phyloP scores from a whole-genome alignment of 2,329 filamentous ascomycete species.

The Arachnopeziza araneosa region DNA sequence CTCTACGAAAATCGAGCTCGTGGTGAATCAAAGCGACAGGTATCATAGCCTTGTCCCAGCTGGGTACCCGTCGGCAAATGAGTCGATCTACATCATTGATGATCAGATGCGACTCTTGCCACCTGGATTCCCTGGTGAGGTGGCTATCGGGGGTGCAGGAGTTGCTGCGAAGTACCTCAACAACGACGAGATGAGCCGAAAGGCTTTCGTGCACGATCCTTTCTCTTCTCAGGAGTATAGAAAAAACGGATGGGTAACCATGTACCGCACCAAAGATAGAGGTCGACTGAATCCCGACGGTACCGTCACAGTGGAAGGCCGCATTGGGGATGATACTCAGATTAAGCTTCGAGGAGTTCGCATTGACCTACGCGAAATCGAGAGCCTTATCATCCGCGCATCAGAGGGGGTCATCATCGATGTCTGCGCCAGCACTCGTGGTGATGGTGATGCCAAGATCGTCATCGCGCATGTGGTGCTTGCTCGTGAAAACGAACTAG shows the following conservation, averaged over 20 bases:
- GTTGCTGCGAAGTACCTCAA: constrained; percentile 15
- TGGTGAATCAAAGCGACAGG: constrained; percentile 26
- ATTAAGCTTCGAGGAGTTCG: constrained; percentile 35
- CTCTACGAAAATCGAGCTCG: no score
- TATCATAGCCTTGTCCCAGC: constrained; percentile 4
- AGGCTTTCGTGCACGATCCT: constrained; percentile 7
- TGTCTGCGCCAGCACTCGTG: constrained; percentile 25
- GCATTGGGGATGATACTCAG: constrained; percentile 30
- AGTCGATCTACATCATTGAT: constrained; percentile 35
- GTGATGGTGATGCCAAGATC: constrained; percentile 16
- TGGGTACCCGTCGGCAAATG: constrained; percentile 17
- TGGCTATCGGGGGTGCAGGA: constrained; percentile 32
- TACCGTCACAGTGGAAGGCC: constrained; percentile 25
- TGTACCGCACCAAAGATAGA: constrained; percentile 29
- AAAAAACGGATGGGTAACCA: constrained; percentile 2
- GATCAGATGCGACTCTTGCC: constrained; percentile 32
- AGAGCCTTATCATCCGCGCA: constrained; percentile 7
- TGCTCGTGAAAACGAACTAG: neutral
- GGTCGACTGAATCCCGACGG: constrained; percentile 27
- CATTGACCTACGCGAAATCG: constrained; percentile 39
- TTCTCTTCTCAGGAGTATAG: neutral
- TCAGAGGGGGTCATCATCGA: neutral
- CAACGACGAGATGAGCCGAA: constrained; percentile 10
- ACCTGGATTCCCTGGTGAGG: constrained; percentile 36
- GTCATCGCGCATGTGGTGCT: constrained; percentile 35